A percentile compares a stretch with the other conserved stretches of the same genome.
phyloP scores from a whole-genome alignment of 1,139 yeast species.

The Scheffersomyces titani region DNA sequence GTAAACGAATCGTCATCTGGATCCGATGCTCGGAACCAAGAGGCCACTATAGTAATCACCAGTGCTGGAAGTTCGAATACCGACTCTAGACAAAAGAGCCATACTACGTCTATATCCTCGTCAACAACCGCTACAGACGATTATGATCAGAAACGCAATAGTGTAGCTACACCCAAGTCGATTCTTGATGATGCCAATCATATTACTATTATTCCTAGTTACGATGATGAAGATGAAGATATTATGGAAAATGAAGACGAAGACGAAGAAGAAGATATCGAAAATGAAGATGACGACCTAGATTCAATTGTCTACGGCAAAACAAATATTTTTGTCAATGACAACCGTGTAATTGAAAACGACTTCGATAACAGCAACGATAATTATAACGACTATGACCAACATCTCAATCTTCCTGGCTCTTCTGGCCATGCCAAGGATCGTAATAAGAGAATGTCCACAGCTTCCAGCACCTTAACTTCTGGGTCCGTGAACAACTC shows the following conservation, averaged over 20 bases:
- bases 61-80: background rate
- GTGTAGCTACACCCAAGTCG: constrained; percentile 6
- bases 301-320: no score
- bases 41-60: background rate
- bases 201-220: constrained; percentile 14
- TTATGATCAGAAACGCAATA: background rate
- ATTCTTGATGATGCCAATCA: constrained; percentile 13
- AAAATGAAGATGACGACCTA: background rate
- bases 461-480: background rate
- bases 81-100: background rate
- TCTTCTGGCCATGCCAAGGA: background rate
- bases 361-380: constrained; percentile 2
- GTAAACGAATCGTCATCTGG: background rate
- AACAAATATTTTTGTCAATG: background rate
- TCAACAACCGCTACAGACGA: background rate
- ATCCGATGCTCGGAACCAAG: background rate
- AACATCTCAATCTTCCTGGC: background rate
- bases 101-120: background rate
- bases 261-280: background rate
- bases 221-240: constrained; percentile 5
- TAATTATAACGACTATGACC: background rate
- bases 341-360: background rate
- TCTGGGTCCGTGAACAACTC: constrained; percentile 1
- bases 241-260: background rate
- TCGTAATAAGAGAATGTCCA: background rate